Evolutionary conservation across 1,139 yeast genomes (phyloP).

Genomic region (Pneumocystis jirovecii): DNA sequence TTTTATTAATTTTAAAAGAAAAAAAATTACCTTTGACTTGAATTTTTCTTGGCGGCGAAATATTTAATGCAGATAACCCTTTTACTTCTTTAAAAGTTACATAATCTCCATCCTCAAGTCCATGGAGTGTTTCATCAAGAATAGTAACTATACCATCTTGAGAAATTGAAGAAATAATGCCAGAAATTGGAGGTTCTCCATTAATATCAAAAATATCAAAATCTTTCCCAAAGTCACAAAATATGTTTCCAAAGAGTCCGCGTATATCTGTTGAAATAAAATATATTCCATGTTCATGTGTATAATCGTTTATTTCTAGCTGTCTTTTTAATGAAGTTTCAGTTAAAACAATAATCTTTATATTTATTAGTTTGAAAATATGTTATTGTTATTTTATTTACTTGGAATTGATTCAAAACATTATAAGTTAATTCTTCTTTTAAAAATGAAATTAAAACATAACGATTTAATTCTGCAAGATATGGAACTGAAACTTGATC

Average conservation of each 20-base stretch:
- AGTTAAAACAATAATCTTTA: conserved; percentile 52
- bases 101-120: conserved; percentile 79
- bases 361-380: neutral
- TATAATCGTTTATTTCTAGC: conserved; percentile 54
- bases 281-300: conserved; percentile 60
- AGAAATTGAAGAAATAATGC: conserved; percentile 64
- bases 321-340: conserved; percentile 63
- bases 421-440: conserved; percentile 33
- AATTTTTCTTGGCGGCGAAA: conserved; percentile 41
- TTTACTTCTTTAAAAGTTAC: conserved; percentile 80
- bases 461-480: conserved; percentile 69
- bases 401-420: conserved; percentile 48
- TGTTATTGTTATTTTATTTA: neutral
- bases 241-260: conserved; percentile 78
- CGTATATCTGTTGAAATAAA: conserved; percentile 69
- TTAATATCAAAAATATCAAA: conserved; percentile 72
- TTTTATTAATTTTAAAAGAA: neutral
- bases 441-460: conserved; percentile 70
- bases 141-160: conserved; percentile 82
- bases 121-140: conserved; percentile 84
- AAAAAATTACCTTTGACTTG: conserved; percentile 37
- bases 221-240: conserved; percentile 75
- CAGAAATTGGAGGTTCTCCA: conserved; percentile 83
- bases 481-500: conserved; percentile 53
- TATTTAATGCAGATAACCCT: conserved; percentile 47